A percentile compares a stretch with the other conserved stretches of the same genome.
phyloP scores from a whole-genome alignment of 2,329 filamentous ascomycete species.

The Elsinoe batatas region DNA sequence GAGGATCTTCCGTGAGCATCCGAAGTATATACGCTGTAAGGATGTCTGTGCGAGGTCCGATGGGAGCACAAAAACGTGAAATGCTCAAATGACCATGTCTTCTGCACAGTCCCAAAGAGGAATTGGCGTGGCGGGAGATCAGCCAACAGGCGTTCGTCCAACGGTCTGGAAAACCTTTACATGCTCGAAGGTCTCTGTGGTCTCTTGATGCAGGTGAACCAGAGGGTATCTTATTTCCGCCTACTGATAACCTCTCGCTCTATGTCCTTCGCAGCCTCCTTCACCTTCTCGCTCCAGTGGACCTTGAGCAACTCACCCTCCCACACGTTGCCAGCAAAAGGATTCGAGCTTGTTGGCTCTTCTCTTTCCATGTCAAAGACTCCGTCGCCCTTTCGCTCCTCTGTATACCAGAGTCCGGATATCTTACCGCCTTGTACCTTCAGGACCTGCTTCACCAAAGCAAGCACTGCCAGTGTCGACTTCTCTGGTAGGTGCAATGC shows the following conservation, averaged over 20 bases:
- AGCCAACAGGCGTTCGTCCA: neutral
- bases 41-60: neutral
- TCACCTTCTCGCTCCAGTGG: conserved; percentile 80
- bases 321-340: conserved; percentile 84
- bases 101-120: neutral
- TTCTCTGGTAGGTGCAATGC: conserved; percentile 86
- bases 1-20: neutral
- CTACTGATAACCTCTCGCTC: conserved; percentile 13
- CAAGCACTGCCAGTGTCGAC: conserved; percentile 68
- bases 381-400: conserved; percentile 86
- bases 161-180: neutral
- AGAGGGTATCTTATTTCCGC: conserved; percentile 1
- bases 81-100: neutral
- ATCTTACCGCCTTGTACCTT: conserved; percentile 77
- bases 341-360: conserved; percentile 77
- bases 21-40: neutral
- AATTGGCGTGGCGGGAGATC: neutral
- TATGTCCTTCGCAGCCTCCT: conserved; percentile 44
- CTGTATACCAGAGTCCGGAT: conserved; percentile 81
- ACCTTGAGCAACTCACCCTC: conserved; percentile 77
- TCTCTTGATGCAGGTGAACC: neutral
- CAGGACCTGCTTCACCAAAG: conserved; percentile 65
- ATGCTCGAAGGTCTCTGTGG: neutral
- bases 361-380: conserved; percentile 64
- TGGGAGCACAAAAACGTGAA: neutral